Evolutionary conservation across 2,329 filamentous ascomycete species (phyloP), one percentile per base, ranked within the genome.

Genomic region (Aspergillus sp.): DNA sequence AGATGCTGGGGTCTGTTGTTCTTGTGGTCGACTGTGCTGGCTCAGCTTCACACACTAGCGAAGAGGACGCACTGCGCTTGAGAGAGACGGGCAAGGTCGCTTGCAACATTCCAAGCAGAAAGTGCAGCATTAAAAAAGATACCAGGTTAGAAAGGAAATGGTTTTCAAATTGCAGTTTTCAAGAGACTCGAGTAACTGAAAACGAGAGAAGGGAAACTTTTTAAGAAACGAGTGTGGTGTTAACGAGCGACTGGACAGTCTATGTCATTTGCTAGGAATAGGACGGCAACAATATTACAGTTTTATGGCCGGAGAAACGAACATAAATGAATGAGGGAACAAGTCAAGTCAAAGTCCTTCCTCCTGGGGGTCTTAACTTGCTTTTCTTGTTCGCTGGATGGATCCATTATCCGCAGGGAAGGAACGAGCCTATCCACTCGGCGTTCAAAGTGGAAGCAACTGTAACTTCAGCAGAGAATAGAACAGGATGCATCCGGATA

Each of bases 221-320:
- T 36, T 6, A 15, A 13, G 47, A 48, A 66, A 61, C 57, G 64
- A 67, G 54, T 30, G 65, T 57, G 48, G 49, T 51, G 21, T 54
- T 32, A 59, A 49, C 27, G 61, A 65, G 54, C 38, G 61, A 55
- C 54, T 54, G 21, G 50, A 52, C 39, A 49, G 25, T 58, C 36
- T 62, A 65, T 64, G 55, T 50, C 64, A 63, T 65, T 38, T 62
- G 55, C 39, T 60, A 62, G 51, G 54, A 41, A 62, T 60, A 59
- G 44, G 54, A 61, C 54, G 58, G 55, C 56, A 57, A 42, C 48
- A 51, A 57, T 44, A 48, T 21, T 57, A 54, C 44, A 42, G 13
- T 54, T 50, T 39, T 8, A 39, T 38, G n/a, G 7, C 19, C 17
- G 50, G 10, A 38, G 27, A 57, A 59, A 44, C 47, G 47, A 50